These are phyloP conservation scores for Talaromyces sp. DNA, from an alignment of 2,329 filamentous ascomycete genomes.

Conservation along the genomic window DNA sequence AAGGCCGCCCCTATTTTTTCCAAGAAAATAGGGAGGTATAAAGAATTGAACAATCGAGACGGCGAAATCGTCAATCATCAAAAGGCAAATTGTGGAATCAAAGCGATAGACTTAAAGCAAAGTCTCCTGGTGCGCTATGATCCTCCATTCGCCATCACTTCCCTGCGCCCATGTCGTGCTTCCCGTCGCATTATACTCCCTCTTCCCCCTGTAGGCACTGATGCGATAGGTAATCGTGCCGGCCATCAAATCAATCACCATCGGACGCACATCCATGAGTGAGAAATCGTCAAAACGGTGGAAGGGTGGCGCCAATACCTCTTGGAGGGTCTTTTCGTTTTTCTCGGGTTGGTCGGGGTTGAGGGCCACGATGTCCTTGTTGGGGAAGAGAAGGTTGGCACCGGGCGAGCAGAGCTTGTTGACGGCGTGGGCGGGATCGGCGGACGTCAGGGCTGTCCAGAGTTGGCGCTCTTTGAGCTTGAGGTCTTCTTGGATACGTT, in stretches of 20 bases:
- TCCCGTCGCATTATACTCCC: slow-evolving; percentile 29
- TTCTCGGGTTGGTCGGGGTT: slow-evolving; percentile 24
- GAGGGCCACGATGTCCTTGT: slow-evolving; percentile 31
- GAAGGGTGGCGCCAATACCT: slow-evolving; percentile 31
- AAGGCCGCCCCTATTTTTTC: background rate
- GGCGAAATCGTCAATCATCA: background rate
- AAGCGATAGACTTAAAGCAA: slow-evolving; percentile 21
- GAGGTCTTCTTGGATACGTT: slow-evolving; percentile 37
- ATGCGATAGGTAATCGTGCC: slow-evolving; percentile 34
- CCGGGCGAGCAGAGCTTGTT: slow-evolving; percentile 31
- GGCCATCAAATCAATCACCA: slow-evolving; percentile 38
- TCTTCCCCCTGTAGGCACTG: slow-evolving; percentile 27
- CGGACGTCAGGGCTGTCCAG: slow-evolving; percentile 38
- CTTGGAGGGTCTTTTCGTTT: slow-evolving; percentile 21
- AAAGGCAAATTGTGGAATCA: background rate
- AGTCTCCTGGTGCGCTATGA: slow-evolving; percentile 36
- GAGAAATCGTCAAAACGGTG: slow-evolving; percentile 36
- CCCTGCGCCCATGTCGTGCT: slow-evolving; percentile 38
- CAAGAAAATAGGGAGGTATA: background rate
- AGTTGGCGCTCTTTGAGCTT: slow-evolving; percentile 34
- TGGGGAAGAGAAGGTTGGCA: slow-evolving; percentile 34
- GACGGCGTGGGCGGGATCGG: slow-evolving; percentile 34
- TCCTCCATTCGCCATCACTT: slow-evolving; percentile 38
- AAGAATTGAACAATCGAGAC: background rate
- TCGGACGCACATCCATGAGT: slow-evolving; percentile 29